These are phyloP conservation scores for Schwanniomyces etchellsii DNA, from an alignment of 1,139 yeast genomes.

Conservation along the genomic window DNA sequence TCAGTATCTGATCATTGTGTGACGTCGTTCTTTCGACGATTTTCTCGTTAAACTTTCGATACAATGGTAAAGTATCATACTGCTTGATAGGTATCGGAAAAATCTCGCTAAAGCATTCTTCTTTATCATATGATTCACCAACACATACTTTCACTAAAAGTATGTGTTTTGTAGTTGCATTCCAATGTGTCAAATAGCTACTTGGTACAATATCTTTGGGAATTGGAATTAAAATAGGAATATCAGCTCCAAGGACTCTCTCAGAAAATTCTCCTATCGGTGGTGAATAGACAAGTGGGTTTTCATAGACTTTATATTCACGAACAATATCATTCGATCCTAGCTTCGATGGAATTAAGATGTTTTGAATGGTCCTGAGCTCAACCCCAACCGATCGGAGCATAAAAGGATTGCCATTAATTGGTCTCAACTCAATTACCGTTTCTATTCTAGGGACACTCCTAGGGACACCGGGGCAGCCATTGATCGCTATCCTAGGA, in stretches of 20 bases:
- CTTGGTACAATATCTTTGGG: conserved; percentile 48
- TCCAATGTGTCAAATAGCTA: conserved; percentile 35
- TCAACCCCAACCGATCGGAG: conserved; percentile 34
- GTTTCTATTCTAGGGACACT: conserved; percentile 50
- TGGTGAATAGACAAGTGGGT: conserved; percentile 32
- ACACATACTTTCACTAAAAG: conserved; percentile 28
- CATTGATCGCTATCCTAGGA: conserved; percentile 43
- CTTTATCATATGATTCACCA: conserved; percentile 30
- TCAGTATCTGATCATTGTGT: conserved; percentile 35
- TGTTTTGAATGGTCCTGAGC: conserved; percentile 33
- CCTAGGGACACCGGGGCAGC: conserved; percentile 62
- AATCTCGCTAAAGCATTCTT: conserved; percentile 23
- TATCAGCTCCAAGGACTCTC: conserved; percentile 47
- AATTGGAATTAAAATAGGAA: conserved; percentile 56
- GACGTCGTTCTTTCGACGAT: conserved; percentile 31
- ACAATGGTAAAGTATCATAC: conserved; percentile 50
- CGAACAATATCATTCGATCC: conserved; percentile 36
- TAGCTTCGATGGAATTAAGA: conserved; percentile 35
- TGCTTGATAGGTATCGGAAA: conserved; percentile 46
- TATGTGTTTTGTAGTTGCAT: conserved; percentile 33
- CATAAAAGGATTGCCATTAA: conserved; percentile 32
- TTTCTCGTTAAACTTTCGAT: conserved; percentile 51
- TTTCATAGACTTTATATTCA: conserved; percentile 31
- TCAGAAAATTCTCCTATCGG: conserved; percentile 30
- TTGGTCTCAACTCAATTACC: conserved; percentile 33